phyloP scores from a whole-genome alignment of 441 rosid genomes.

The Eutrema salsugineum region DNA sequence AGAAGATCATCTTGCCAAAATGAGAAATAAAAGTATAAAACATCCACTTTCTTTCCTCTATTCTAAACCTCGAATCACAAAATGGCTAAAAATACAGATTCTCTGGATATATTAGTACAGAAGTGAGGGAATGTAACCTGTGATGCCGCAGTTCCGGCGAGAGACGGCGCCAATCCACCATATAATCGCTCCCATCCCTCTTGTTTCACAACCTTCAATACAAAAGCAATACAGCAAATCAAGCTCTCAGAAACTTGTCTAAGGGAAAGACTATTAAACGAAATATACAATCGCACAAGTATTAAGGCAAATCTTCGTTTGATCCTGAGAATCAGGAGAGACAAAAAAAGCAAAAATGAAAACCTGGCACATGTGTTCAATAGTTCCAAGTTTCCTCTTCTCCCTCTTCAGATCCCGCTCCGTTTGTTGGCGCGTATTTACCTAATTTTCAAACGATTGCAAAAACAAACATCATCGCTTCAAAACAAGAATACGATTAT shows the following conservation, averaged over 20 bases:
- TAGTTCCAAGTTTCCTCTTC: slow-evolving; percentile 69
- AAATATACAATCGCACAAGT: not conserved
- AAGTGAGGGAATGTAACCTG: slow-evolving; percentile 49
- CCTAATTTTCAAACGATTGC: slow-evolving; percentile 39
- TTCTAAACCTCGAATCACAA: not conserved
- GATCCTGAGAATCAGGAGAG: not conserved
- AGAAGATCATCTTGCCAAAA: not conserved
- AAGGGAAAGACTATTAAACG: not conserved
- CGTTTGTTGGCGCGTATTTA: slow-evolving; percentile 91
- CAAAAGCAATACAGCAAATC: not conserved
- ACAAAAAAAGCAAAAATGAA: not conserved
- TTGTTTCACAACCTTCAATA: slow-evolving; percentile 66
- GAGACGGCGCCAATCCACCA: slow-evolving; percentile 81
- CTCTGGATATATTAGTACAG: not conserved
- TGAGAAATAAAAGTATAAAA: not conserved
- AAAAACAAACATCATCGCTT: not conserved
- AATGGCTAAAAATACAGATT: not conserved
- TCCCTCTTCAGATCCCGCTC: slow-evolving; percentile 77
- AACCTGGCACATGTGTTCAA: slow-evolving; percentile 81
- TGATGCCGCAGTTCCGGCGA: slow-evolving; percentile 86
- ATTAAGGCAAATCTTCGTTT: not conserved
- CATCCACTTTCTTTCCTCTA: not conserved
- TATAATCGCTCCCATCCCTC: slow-evolving; percentile 93
- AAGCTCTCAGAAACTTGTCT: not conserved
- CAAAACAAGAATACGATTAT: not conserved